Evolutionary conservation across 2,329 filamentous ascomycete species (phyloP), one percentile per base, ranked within the genome.

Genomic region (Alternaria tenuissima): DNA sequence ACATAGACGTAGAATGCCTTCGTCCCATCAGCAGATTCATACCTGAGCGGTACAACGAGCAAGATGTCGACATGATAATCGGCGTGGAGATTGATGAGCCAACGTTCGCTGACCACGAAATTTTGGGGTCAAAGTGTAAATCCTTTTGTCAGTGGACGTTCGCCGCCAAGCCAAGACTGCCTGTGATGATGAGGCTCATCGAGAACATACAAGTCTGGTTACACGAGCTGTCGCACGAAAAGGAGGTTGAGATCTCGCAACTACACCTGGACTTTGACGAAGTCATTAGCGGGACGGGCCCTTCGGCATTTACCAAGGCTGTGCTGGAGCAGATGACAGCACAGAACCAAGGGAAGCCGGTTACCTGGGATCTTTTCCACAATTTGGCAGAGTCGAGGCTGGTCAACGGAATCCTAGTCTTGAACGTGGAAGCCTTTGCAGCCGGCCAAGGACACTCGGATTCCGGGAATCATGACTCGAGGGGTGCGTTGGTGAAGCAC

Each of bases 61-160:
- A 80, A n/a, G 86, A 90, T n/a, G 84, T 91, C 51, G 87, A 91
- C 66, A 86, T 91, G 82, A 86, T 92, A 20, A 85, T 91, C 26
- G 88, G 89, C 14, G 82, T 92, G 1, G 89, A 92, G 73, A 89
- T 91, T 58, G 89, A 91, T 70, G 85, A 91, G 75, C 89, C 89
- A 0, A 83, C 87, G 8, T 91, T 87, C 77, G 80, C 78, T 18
- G 78, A 87, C 51, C 89, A 91, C 71, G 83, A 86, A 2, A 88
- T 91, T 32, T 81, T 91, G 0, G 89, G 89, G 14, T 83, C 83
- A 49, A 91, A 91, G 77, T 91, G 86, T 38, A 81, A 83, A 65
- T 91, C 89, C 0, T 91, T 92, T 73, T 91, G 89, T 74, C 89
- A 91, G 71, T 92, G 89, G 89, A 91, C 89, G 0, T 90, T 91